Conservation (phyloP, 192 early-diverging fungal species). For the Obelidium mucronatum region DNA sequence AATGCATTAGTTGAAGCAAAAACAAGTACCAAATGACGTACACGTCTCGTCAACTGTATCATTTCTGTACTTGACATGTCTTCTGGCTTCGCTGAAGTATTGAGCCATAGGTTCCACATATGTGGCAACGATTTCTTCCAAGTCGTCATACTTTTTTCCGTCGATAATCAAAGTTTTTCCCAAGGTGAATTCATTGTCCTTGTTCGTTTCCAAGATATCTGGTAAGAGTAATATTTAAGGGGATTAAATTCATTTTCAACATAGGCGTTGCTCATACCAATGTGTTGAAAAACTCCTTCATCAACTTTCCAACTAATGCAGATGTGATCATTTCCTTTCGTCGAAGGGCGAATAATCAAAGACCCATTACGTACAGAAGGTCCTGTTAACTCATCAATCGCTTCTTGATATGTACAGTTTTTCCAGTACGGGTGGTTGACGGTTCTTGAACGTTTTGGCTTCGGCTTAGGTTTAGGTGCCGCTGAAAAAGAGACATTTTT, state of each 20-base stretch:
- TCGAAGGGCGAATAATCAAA: constrained; percentile 89
- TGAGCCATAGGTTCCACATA: constrained; percentile 86
- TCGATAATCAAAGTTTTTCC: constrained; percentile 75
- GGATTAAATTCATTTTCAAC: constrained; percentile 23
- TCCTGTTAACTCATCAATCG: constrained; percentile 73
- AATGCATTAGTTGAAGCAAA: constrained; percentile 54
- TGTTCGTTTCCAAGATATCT: constrained; percentile 76
- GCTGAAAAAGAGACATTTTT: too few relatives aligned
- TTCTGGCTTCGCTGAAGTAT: constrained; percentile 73
- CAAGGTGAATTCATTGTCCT: constrained; percentile 75
- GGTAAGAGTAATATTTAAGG: neutral
- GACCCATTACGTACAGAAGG: constrained; percentile 68
- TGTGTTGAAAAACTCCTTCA: constrained; percentile 86
- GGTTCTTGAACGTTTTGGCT: constrained; percentile 48
- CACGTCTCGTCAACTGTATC: constrained; percentile 61
- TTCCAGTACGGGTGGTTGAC: constrained; percentile 90
- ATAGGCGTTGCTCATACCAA: too few relatives aligned
- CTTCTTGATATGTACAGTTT: constrained; percentile 73
- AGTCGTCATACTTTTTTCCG: constrained; percentile 75
- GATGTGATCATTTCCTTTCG: constrained; percentile 85
- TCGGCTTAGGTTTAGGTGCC: constrained; percentile 1
- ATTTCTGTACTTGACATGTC: constrained; percentile 81
- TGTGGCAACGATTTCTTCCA: constrained; percentile 90
- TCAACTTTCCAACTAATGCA: constrained; percentile 94
- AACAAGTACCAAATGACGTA: constrained; percentile 60